Evolutionary conservation across 1,284 basidiomycete genomes (phyloP).

Genomic region (Fistulinella staudtii): DNA sequence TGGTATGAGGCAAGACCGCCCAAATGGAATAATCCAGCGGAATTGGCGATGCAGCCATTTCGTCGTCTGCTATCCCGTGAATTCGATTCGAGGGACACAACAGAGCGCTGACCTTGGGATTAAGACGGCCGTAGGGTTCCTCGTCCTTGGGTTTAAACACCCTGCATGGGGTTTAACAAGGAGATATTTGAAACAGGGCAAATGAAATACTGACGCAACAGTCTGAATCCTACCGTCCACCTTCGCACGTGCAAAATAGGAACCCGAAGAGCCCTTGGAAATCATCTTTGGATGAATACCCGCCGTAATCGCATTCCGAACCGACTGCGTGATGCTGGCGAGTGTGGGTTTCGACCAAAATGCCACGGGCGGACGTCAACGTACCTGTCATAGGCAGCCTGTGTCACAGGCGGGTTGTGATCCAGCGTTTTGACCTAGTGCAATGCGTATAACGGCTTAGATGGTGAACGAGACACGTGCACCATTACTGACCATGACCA

Average conservation of each 20-base stretch:
- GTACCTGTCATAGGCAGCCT: constrained; percentile 65
- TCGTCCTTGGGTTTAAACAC: constrained; percentile 92
- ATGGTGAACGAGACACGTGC: constrained; percentile 1
- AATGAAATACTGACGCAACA: constrained; percentile 59
- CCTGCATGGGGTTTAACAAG: constrained; percentile 35
- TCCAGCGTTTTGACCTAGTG: constrained; percentile 69
- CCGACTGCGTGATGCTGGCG: constrained; percentile 57
- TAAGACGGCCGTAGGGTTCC: constrained; percentile 79
- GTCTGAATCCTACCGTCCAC: constrained; percentile 68
- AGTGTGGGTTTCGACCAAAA: constrained; percentile 5
- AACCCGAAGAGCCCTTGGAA: constrained; percentile 79
- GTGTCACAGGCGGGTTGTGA: constrained; percentile 70
- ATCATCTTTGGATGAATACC: constrained; percentile 89
- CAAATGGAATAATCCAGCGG: constrained; percentile 82
- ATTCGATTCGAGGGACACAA: neutral
- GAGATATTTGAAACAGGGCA: neutral
- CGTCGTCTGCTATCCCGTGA: constrained; percentile 54
- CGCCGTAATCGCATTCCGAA: constrained; percentile 65
- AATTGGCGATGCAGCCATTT: constrained; percentile 89
- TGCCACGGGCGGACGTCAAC: constrained; percentile 22
- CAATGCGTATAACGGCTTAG: neutral
- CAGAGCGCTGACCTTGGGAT: constrained; percentile 61
- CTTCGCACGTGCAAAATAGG: constrained; percentile 81
- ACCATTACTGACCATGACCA: constrained; percentile 17
- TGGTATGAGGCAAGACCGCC: constrained; percentile 79